phyloP scores from a whole-genome alignment of 139 green algal species.

The Chlorella sp. region DNA sequence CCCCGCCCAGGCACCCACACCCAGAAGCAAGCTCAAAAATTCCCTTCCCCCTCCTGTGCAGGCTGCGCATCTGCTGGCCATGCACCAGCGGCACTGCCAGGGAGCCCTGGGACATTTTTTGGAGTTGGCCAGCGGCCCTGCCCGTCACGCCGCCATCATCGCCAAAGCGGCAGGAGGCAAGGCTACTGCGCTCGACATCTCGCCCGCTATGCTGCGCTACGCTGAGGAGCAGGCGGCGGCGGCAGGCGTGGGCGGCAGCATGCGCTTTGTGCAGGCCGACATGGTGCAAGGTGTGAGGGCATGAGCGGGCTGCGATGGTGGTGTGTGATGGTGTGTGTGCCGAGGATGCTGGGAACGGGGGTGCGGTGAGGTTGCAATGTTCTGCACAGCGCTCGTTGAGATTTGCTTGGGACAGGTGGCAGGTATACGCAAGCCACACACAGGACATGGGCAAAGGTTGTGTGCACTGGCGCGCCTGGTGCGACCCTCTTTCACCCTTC shows the following conservation, averaged over 20 bases:
- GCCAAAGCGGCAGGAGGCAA: neutral
- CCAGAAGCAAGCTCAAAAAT: too few relatives aligned
- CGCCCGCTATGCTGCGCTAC: constrained; percentile 39
- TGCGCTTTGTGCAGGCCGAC: constrained; percentile 39
- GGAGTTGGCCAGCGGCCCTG: constrained; percentile 45
- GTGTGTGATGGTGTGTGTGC: too few relatives aligned
- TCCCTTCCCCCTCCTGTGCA: neutral
- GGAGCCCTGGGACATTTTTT: constrained; percentile 24
- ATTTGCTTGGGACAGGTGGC: too few relatives aligned
- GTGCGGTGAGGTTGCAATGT: neutral
- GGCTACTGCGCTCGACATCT: constrained; percentile 29
- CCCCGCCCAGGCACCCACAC: neutral
- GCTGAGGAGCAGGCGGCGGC: constrained; percentile 11
- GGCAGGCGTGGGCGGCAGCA: constrained; percentile 17
- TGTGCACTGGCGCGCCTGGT: too few relatives aligned
- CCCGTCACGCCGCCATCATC: constrained; percentile 30
- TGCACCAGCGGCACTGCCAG: constrained; percentile 21
- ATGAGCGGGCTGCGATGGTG: neutral
- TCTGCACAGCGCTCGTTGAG: too few relatives aligned
- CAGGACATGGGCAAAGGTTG: too few relatives aligned
- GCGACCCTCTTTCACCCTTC: too few relatives aligned
- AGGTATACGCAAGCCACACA: too few relatives aligned
- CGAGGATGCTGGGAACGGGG: neutral
- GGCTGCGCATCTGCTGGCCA: constrained; percentile 32
- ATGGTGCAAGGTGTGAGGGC: constrained; percentile 26